Percentiles rank a stretch among this genome's conserved stretches.
Evolutionary conservation across 345 rosid species (phyloP).

Genomic region (Reutealis trisperma): DNA sequence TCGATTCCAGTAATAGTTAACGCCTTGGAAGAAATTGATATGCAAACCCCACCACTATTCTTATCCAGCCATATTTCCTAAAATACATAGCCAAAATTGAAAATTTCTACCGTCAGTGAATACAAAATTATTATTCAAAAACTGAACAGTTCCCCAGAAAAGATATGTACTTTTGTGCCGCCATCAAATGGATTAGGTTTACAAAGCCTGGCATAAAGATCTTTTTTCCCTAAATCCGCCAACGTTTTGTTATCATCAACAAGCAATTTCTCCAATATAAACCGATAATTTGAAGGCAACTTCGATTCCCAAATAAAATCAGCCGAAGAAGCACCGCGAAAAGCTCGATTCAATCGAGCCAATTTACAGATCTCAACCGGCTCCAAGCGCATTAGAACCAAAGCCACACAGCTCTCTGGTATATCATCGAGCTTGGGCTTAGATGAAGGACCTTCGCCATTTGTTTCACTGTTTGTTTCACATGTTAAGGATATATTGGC

Average conservation of each 20-base stretch:
- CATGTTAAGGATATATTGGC: not conserved
- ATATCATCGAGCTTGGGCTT: constrained; percentile 36
- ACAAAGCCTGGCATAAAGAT: constrained; percentile 35
- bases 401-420: constrained; percentile 38
- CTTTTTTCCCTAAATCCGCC: constrained; percentile 26
- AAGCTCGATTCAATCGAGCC: constrained; percentile 35
- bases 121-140: too few relatives aligned
- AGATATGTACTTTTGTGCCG: constrained; percentile 34
- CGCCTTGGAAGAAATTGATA: constrained; percentile 60
- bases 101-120: too few relatives aligned
- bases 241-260: not conserved
- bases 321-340: constrained; percentile 35
- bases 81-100: not conserved
- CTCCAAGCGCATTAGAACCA: constrained; percentile 28
- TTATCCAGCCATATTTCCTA: constrained; percentile 53
- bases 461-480: not conserved
- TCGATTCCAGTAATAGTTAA: constrained; percentile 72
- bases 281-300: constrained; percentile 36
- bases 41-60: constrained; percentile 49
- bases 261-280: constrained; percentile 17
- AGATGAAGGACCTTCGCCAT: constrained; percentile 7
- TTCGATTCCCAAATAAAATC: constrained; percentile 44
- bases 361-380: constrained; percentile 40
- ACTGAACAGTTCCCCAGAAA: not conserved
- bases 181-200: constrained; percentile 30